Evolutionary conservation across 192 early-diverging fungal species (phyloP).

Genomic region (Coemansia sp.): DNA sequence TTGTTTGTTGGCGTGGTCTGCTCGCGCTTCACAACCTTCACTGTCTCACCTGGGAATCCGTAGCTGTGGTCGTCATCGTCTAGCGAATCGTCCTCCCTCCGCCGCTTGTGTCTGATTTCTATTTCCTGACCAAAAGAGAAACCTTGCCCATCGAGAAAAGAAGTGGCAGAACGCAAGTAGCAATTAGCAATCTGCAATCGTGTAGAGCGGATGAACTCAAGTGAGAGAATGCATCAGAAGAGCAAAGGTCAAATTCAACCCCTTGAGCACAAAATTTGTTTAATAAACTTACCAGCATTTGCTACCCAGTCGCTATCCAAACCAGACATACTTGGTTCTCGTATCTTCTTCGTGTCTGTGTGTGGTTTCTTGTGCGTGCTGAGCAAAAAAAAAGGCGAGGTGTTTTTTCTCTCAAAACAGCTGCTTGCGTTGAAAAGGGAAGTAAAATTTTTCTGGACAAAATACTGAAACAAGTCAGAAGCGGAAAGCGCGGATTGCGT

Average conservation of each 20-base stretch:
- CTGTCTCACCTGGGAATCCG: neutral
- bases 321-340: neutral
- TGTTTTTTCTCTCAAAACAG: no score
- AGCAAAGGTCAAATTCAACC: neutral
- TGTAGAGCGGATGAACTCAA: neutral
- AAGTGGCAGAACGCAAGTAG: no score
- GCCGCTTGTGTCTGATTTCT: constrained; percentile 19
- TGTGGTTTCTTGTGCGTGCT: neutral
- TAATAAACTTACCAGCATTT: neutral
- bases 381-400: neutral
- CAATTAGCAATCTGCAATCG: no score
- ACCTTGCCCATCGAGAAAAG: neutral
- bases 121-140: neutral
- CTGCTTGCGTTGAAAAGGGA: no score
- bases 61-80: constrained; percentile 2
- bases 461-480: no score
- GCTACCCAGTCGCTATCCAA: neutral
- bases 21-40: neutral
- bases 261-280: neutral
- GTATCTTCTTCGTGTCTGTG: no score
- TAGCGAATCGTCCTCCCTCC: constrained; percentile 3
- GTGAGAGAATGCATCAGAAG: neutral
- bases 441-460: neutral
- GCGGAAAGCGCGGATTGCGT: no score
- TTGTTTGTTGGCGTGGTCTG: constrained; percentile 7